Evolutionary conservation across 768 basidiomycete genomes (phyloP), one percentile per base, ranked within the genome.

Genomic region (Amanita molliuscula): DNA sequence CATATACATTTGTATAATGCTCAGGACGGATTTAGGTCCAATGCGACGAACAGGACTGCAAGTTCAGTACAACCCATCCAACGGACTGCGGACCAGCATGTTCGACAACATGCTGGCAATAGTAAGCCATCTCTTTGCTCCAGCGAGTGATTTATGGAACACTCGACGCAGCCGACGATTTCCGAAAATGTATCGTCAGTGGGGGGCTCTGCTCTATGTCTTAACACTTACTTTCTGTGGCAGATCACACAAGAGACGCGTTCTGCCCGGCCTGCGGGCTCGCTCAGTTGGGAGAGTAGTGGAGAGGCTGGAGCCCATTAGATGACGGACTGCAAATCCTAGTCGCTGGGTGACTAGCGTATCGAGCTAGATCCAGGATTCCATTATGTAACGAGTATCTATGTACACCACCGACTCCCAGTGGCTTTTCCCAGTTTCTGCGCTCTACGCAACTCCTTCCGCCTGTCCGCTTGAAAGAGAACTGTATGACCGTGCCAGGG

Each of bases 401-500:
- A 56, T 62, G 47, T 51, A 58, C 56, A 35, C 18, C n/a, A 10
- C 58, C 44, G 50, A 54, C 23, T 65, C 75, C 38, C 88, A 90
- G 66, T 90, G 88, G 88, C 58, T 86, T 1, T 88, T 90, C 58
- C 71, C 80, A 37, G 54, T 82, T 37, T 70, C 76, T 34, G 73
- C 80, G 10, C 69, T 90, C 15, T 61, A 70, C 42, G 64, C 64
- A 26, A 82, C 83, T 0, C 87, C 88, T 6, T 79, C 81, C 15
- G 63, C 65, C 18, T 69, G 68, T 58, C 68, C 82, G n/a, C 60
- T 85, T 21, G 73, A 80, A 56, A 80, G 76, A 55, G 84, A 91
- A 61, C 72, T 90, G 18, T 84, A 84, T 60, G 86, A 88, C 58
- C 75, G 90, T 48, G 79, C 84, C 34, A 74, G 83, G 65, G 89